Percentiles rank a stretch among this genome's conserved stretches.
phyloP scores from a whole-genome alignment of 257 asterid species.

The Nicotiana undulata region DNA sequence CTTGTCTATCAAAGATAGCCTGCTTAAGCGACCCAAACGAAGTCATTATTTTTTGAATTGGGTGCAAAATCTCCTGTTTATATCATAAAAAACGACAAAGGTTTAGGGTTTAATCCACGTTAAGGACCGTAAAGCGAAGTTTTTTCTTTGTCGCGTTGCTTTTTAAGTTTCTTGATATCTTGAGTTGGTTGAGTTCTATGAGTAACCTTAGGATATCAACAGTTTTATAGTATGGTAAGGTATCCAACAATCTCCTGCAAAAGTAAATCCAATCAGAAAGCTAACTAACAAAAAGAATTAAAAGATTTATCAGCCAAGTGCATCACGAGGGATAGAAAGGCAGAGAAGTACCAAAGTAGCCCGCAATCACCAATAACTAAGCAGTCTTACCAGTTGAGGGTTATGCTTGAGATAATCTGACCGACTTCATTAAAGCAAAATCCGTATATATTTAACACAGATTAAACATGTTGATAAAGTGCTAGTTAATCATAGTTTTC shows the following conservation, averaged over 20 bases:
- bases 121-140: background rate
- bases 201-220: too few relatives aligned
- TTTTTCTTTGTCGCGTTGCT: background rate
- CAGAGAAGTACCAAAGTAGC: background rate
- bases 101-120: background rate
- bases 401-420: background rate
- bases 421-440: background rate
- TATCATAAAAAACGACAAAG: background rate
- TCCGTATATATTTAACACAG: background rate
- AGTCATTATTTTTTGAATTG: constrained; percentile 36
- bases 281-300: background rate
- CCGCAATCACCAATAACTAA: background rate
- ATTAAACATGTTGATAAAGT: too few relatives aligned
- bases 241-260: background rate
- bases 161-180: constrained; percentile 1
- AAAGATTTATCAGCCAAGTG: background rate
- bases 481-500: too few relatives aligned
- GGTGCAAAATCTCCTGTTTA: background rate
- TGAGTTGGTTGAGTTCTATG: constrained; percentile 1
- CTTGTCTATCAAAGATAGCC: constrained; percentile 69
- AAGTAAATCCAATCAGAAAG: too few relatives aligned
- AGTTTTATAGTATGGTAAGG: too few relatives aligned
- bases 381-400: background rate
- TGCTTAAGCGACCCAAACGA: constrained; percentile 77
- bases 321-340: background rate